Conservation (phyloP, 441 rosid species). For the Croton laevigatus region DNA sequence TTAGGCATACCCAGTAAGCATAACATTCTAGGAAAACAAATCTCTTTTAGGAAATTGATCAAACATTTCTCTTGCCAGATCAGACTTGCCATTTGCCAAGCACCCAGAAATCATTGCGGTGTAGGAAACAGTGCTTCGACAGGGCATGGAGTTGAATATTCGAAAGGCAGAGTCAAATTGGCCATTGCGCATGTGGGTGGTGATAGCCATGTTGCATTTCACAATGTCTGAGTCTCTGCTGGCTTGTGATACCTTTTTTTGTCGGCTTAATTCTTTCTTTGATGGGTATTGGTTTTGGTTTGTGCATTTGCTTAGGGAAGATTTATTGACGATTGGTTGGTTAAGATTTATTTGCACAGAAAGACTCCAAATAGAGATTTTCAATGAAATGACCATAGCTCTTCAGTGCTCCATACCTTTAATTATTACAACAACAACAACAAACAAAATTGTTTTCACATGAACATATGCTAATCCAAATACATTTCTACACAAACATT, state of each 20-base stretch:
- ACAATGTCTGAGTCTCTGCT: slow-evolving; percentile 41
- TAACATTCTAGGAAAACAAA: slow-evolving; percentile 65
- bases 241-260: slow-evolving; percentile 13
- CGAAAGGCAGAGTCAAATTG: slow-evolving; percentile 46
- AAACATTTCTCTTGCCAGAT: slow-evolving; percentile 47
- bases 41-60: slow-evolving; percentile 53
- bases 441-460: too few species aligned
- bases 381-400: too few species aligned
- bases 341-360: too few species aligned
- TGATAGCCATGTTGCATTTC: slow-evolving; percentile 57
- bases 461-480: too few species aligned
- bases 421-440: too few species aligned
- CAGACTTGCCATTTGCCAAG: slow-evolving; percentile 38
- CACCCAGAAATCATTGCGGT: slow-evolving; percentile 62
- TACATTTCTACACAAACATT: too few species aligned
- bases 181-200: slow-evolving; percentile 45
- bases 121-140: slow-evolving; percentile 46
- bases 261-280: slow-evolving; percentile 29
- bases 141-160: slow-evolving; percentile 54
- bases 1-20: slow-evolving; percentile 57
- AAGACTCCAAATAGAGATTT: too few species aligned
- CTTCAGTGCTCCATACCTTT: too few species aligned
- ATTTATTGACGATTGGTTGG: slow-evolving; percentile 12
- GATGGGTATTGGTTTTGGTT: slow-evolving; percentile 33
- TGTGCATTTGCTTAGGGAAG: slow-evolving; percentile 5